Conservation (phyloP, 371 early-diverging fungal genomes). For the Enterocytospora artemiae region DNA sequence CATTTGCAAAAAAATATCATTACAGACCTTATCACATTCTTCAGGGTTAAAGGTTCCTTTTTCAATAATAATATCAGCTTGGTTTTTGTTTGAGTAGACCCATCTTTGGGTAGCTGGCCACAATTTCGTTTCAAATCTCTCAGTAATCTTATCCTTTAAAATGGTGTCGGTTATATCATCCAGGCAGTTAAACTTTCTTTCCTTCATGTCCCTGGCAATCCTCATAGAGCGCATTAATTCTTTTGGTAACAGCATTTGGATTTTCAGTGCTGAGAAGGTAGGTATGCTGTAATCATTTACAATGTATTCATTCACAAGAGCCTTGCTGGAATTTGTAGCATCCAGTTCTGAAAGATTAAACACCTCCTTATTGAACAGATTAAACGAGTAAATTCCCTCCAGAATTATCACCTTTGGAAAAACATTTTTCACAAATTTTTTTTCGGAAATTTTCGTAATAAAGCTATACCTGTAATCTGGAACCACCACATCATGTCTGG, state of each 20-base stretch:
- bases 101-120: slow-evolving; percentile 19
- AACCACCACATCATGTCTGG: slow-evolving; percentile 9
- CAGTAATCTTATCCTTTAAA: background rate
- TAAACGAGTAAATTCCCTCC: slow-evolving; percentile 46
- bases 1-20: background rate
- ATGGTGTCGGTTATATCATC: no score
- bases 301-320: no score
- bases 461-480: slow-evolving; percentile 8
- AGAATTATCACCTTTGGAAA: slow-evolving; percentile 34
- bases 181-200: no score
- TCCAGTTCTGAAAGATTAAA: no score
- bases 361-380: slow-evolving; percentile 26
- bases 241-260: slow-evolving; percentile 4
- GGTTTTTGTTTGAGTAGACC: background rate
- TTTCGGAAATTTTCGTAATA: background rate
- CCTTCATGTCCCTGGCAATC: background rate
- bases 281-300: no score
- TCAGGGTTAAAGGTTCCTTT: background rate
- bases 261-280: no score
- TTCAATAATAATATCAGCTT: background rate
- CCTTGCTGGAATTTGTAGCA: no score
- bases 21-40: background rate
- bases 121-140: slow-evolving; percentile 4
- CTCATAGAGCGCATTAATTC: background rate
- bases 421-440: slow-evolving; percentile 5